Evolutionary conservation across 805 yeast species (phyloP).

Genomic region (Zygosaccharomyces siamensis): DNA sequence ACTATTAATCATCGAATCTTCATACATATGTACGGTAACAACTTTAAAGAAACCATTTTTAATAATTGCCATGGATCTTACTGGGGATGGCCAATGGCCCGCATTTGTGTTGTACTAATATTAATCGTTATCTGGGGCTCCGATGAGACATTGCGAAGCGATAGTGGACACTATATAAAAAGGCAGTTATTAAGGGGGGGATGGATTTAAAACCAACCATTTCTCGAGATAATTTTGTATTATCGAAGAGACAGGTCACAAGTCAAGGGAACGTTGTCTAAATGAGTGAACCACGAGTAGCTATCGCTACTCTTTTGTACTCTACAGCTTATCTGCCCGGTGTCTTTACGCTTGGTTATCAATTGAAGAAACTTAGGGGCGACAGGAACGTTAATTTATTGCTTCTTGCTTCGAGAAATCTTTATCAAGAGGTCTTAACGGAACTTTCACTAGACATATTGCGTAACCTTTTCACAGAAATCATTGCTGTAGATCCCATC

Average conservation of each 20-base stretch:
- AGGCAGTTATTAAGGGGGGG: neutral
- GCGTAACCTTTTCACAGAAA: constrained; percentile 23
- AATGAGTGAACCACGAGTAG: constrained; percentile 5
- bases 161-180: neutral
- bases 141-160: neutral
- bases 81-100: no score
- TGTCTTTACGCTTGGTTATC: constrained; percentile 46
- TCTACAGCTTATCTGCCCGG: constrained; percentile 53
- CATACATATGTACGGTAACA: constrained; percentile 1
- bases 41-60: neutral
- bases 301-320: constrained; percentile 41
- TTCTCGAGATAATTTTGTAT: neutral
- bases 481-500: constrained; percentile 27
- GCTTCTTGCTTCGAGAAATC: constrained; percentile 20
- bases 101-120: no score
- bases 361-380: constrained; percentile 28
- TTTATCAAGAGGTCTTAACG: constrained; percentile 18
- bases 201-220: neutral
- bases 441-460: constrained; percentile 18
- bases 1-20: constrained; percentile 3
- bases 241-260: neutral
- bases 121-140: neutral
- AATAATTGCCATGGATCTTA: neutral
- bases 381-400: constrained; percentile 11
- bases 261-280: neutral